A percentile compares a stretch with the other conserved stretches of the same genome.
phyloP scores from a whole-genome alignment of 306 rosid species.

The Prunus salicina region DNA sequence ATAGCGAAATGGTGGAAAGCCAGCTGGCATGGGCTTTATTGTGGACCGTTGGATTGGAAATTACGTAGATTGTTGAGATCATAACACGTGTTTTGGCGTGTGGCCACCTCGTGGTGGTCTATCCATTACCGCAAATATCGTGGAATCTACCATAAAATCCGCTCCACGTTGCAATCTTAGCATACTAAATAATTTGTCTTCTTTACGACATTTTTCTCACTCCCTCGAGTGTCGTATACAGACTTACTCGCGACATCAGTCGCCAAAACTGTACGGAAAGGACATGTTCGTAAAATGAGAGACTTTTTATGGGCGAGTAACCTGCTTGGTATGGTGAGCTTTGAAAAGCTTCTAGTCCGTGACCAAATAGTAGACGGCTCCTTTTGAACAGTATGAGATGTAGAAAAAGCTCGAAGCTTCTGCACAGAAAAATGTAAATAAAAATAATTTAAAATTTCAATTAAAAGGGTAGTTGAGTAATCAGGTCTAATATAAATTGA shows the following conservation, averaged over 20 bases:
- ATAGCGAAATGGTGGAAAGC: conserved; percentile 10
- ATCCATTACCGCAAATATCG: background rate
- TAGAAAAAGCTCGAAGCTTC: background rate
- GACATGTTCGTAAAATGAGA: background rate
- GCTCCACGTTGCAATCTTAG: conserved; percentile 27
- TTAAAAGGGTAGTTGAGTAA: no score
- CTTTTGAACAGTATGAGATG: background rate
- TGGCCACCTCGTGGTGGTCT: conserved; percentile 56
- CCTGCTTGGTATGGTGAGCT: background rate
- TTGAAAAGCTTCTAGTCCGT: background rate
- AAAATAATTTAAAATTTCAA: no score
- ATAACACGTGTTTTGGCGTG: conserved; percentile 41
- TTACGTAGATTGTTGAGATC: conserved; percentile 21
- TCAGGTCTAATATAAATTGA: no score
- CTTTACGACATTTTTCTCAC: background rate
- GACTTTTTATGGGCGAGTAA: background rate
- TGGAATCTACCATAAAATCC: conserved; percentile 18
- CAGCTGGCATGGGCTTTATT: background rate
- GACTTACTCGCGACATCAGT: background rate
- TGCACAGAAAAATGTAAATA: background rate
- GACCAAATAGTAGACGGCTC: background rate
- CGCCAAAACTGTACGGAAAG: background rate
- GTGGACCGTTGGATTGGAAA: conserved; percentile 25
- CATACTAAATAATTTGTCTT: background rate
- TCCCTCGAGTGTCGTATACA: background rate